Conservation (phyloP, 352 stramenopile genomes). For the Pythium oligandrum region DNA sequence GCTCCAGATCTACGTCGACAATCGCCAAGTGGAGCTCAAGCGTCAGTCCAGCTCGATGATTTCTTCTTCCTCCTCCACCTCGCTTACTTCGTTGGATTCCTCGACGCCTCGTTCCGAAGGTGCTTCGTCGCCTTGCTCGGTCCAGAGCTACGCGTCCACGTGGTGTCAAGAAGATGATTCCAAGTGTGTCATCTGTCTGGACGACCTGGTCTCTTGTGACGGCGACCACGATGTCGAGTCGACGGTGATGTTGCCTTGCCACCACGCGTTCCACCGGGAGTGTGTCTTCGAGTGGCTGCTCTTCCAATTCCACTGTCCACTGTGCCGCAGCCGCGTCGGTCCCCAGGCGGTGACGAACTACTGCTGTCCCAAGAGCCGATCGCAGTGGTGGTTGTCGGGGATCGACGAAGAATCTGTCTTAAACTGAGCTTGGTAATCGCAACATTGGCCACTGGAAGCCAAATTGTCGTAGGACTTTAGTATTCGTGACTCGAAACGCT, state of each 20-base stretch:
- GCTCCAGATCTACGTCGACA: conserved; percentile 68
- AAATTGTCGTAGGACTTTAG: too few relatives aligned
- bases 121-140: background rate
- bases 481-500: too few relatives aligned
- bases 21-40: conserved; percentile 30
- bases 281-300: conserved; percentile 76
- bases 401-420: conserved; percentile 46
- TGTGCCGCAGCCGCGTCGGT: conserved; percentile 53
- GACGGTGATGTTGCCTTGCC: conserved; percentile 44
- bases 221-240: too few relatives aligned
- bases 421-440: too few relatives aligned
- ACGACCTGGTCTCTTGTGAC: too few relatives aligned
- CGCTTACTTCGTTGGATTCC: too few relatives aligned
- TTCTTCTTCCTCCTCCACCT: conserved; percentile 11
- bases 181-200: conserved; percentile 48
- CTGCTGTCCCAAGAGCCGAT: conserved; percentile 44
- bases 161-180: conserved; percentile 24
- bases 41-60: conserved; percentile 16
- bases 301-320: conserved; percentile 65
- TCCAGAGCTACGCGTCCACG: conserved; percentile 28
- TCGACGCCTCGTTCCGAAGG: too few relatives aligned
- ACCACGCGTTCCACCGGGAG: conserved; percentile 64
- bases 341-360: conserved; percentile 52
- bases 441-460: too few relatives aligned
- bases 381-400: conserved; percentile 66